Evolutionary conservation across 2,329 filamentous ascomycete species (phyloP), one percentile per base, ranked within the genome.

Genomic region (Clonostachys sp.): DNA sequence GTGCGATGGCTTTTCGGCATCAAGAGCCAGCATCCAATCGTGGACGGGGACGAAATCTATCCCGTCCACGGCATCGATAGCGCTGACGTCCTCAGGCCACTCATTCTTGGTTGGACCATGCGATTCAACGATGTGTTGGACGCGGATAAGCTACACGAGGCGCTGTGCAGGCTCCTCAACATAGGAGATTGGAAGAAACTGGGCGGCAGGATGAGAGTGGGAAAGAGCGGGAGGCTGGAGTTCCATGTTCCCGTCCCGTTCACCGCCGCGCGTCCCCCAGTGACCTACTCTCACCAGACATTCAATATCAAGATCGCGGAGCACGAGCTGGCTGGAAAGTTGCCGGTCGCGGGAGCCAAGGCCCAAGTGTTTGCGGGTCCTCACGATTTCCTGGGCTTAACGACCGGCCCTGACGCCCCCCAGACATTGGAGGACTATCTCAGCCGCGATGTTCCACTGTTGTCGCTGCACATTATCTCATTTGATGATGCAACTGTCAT

Each of bases 401-500:
- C 48, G 2, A 50, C 42, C 9, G 38, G 45, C 4, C 45, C 18
- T 10, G 51, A 49, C 12, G 51, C 50, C 8, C 56, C 56, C 6
- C 43, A 17, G 12, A 61, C 52, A 4, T 51, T 73, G 1, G 55
- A 63, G 2, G 72, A 76, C 47, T 73, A 69, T 49, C 43, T 74
- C 12, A 54, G 58, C 41, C 50, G 55, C 5, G 74, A 78, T 53
- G 57, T 53, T 16, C 75, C 75, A 1, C 70, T 73, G 53, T 55
- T 80, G 5, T 65, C 66, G 5, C 58, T 80, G 5, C 72, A 76
- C 50, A 61, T 80, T 40, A 66, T 70, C 5, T 66, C 67, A 0
- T 80, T 81, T 54, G 55, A 53, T 4, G 71, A 81, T 48, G 71
- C 72, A 0, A 81, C 77, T 0, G 55, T 80, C 0, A 60, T 81